Conservation (phyloP, 441 rosid genomes). For the Arabidopsis hybrid region DNA sequence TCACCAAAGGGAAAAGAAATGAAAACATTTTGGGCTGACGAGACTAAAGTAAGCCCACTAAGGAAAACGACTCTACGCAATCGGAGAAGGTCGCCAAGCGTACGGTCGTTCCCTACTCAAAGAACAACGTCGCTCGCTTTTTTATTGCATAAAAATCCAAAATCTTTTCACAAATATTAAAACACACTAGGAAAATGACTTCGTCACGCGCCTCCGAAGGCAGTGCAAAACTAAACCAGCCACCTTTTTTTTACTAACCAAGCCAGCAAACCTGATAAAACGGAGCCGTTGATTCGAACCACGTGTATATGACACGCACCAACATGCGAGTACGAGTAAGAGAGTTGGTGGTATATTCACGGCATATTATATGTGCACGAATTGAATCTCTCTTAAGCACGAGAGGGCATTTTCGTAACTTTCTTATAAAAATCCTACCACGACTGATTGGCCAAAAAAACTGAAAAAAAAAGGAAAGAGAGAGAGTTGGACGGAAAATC, state of each 20-base stretch:
- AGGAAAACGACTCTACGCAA: slow-evolving; percentile 14
- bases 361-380: slow-evolving; percentile 16
- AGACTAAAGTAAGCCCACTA: slow-evolving; percentile 5
- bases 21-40: background rate
- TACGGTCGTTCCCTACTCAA: background rate
- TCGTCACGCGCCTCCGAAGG: background rate
- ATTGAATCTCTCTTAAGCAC: slow-evolving; percentile 8
- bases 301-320: background rate
- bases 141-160: background rate
- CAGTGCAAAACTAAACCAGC: background rate
- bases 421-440: background rate
- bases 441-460: slow-evolving; percentile 9
- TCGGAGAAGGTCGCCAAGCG: slow-evolving; percentile 23
- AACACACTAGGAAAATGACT: slow-evolving; percentile 3
- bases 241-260: background rate
- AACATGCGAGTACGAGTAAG: slow-evolving; percentile 3
- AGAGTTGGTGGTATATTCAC: slow-evolving; percentile 28
- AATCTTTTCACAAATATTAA: background rate
- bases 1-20: background rate
- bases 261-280: background rate
- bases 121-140: slow-evolving; percentile 20
- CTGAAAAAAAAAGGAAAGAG: background rate
- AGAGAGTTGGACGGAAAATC: slow-evolving; percentile 25
- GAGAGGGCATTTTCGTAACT: slow-evolving; percentile 19
- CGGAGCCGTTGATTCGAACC: background rate